Base-by-base conservation (phyloP, 495 filamentous ascomycete genomes). In the Cercophora samala region DNA sequence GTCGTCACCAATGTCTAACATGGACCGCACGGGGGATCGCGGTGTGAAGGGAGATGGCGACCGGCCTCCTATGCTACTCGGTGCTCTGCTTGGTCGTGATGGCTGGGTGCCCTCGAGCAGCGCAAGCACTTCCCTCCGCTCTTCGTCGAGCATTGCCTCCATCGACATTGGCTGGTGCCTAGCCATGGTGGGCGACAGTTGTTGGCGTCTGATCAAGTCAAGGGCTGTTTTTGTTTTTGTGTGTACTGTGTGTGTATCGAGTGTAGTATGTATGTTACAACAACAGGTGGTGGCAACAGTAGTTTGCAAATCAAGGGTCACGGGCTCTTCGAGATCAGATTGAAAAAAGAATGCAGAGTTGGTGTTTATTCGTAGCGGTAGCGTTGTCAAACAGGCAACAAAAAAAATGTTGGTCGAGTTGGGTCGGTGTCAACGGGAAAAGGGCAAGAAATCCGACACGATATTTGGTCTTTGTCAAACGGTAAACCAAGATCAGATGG, bases 91-190 rank as follows among this genome's bases (percentile, higher is more conserved):
- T 21, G 79, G 70, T 64, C 73, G 77, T 65, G 58, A 68, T 63
- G 64, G 79, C 75, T 75, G 53, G 25, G 21, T n/a, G 51, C 69
- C 71, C 68, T 89, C 85, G 21, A 92, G 77, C 56, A 90, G 77
- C 64, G 84, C 86, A 69, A 92, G 80, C 54, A 92, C 84, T 77
- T 90, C 90, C 65, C 82, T 82, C 58, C 88, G 83, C 79, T 93
- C 90, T 77, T 92, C 87, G 72, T 92, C 89, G 58, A 91, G 81
- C 62, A 87, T 86, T 23, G 86, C 81, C 80, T 91, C 89, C 65
- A 91, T 84, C 68, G 90, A 91, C 89, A 84, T 84, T 13, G 74
- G 55, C 29, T 71, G 73, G 26, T 73, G 70, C 8, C 65, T 65
- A 26, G 76, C 66, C 75, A 77, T 77, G 64, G 15, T 69, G 73